Evolutionary conservation across 257 asterid genomes (phyloP).

Genomic region (Petunia secreta): DNA sequence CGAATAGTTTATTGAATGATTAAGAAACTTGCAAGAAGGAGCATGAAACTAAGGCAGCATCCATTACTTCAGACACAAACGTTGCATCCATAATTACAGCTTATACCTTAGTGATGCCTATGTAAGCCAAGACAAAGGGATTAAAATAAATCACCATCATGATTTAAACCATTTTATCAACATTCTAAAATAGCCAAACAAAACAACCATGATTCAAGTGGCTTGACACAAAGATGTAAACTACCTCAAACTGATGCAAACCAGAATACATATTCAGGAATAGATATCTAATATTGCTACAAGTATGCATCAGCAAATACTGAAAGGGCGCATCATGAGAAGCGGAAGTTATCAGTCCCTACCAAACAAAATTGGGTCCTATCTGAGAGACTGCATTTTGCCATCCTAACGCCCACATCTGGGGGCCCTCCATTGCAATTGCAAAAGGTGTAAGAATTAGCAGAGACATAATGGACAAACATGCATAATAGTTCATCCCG

Average conservation of each 20-base stretch:
- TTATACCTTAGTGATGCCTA: background rate
- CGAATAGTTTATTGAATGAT: too few relatives aligned
- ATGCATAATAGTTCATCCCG: slow-evolving; percentile 37
- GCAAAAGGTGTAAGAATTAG: slow-evolving; percentile 34
- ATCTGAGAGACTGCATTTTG: slow-evolving; percentile 29
- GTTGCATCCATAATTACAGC: too few relatives aligned
- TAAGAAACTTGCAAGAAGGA: too few relatives aligned
- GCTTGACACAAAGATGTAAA: background rate
- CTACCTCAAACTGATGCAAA: background rate
- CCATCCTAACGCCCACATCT: slow-evolving; percentile 36
- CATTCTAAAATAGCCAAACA: background rate
- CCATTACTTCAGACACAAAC: too few relatives aligned
- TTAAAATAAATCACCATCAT: background rate
- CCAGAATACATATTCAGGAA: background rate
- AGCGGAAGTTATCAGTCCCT: background rate
- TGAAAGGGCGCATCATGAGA: background rate
- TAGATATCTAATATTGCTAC: background rate
- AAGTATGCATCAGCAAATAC: background rate
- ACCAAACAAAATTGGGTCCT: slow-evolving; percentile 38
- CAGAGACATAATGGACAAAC: slow-evolving; percentile 34
- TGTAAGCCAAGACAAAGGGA: background rate
- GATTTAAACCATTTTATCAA: background rate
- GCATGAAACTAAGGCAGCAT: too few relatives aligned
- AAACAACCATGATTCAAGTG: slow-evolving; percentile 2
- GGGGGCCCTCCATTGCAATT: slow-evolving; percentile 34